A percentile compares a stretch with the other conserved stretches of the same genome.
Evolutionary conservation across 306 rosid species (phyloP).

Genomic region (Hylodesmum podocarpum): DNA sequence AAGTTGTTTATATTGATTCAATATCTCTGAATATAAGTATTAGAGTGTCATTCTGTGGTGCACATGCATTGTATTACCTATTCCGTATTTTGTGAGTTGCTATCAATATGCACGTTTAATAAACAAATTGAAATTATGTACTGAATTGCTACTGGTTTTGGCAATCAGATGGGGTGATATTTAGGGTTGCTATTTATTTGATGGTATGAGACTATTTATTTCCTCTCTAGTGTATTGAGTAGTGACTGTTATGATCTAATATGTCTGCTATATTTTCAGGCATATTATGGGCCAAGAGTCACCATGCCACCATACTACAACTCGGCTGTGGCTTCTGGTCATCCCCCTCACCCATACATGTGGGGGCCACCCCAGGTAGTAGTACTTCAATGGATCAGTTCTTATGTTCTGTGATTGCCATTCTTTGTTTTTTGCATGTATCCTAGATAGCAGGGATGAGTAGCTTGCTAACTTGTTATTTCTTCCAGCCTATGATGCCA

Average conservation of each 20-base stretch:
- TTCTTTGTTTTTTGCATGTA: slow-evolving; percentile 11
- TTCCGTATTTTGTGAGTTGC: not conserved
- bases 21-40: not conserved
- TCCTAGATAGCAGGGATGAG: not conserved
- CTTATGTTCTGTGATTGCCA: not conserved
- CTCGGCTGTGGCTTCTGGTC: slow-evolving; percentile 74
- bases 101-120: not conserved
- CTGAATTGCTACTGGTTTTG: not conserved
- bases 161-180: not conserved
- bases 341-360: slow-evolving; percentile 86
- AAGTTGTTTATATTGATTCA: not conserved
- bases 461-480: slow-evolving; percentile 23
- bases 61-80: not conserved
- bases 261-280: slow-evolving; percentile 44
- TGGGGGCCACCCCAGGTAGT: slow-evolving; percentile 99
- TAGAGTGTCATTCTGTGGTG: not conserved
- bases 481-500: slow-evolving; percentile 84
- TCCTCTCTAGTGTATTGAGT: not conserved
- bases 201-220: not conserved
- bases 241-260: slow-evolving; percentile 12
- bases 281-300: slow-evolving; percentile 90
- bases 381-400: slow-evolving; percentile 4
- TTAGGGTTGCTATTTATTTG: not conserved
- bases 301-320: slow-evolving; percentile 84
- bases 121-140: not conserved